A percentile compares a stretch with the other conserved stretches of the same genome.
Conservation (phyloP, 345 rosid species). For the Trapa bicornis region DNA sequence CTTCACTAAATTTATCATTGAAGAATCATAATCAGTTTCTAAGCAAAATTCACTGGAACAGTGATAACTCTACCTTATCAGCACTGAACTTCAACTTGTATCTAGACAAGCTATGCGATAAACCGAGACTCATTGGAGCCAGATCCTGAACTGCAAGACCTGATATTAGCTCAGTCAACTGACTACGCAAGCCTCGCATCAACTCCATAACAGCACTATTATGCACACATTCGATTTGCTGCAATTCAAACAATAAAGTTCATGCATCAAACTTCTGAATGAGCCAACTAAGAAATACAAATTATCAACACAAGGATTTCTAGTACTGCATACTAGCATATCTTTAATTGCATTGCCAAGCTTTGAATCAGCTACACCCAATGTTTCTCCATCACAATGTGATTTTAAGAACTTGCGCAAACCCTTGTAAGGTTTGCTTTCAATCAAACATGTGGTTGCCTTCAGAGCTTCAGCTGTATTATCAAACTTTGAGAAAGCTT, state of each 20-base stretch:
- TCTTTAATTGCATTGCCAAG: slow-evolving; percentile 92
- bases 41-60: background rate
- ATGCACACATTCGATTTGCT: slow-evolving; percentile 94
- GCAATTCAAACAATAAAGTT: slow-evolving; percentile 9
- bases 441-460: slow-evolving; percentile 58
- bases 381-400: slow-evolving; percentile 53
- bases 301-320: background rate
- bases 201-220: slow-evolving; percentile 82
- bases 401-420: slow-evolving; percentile 63
- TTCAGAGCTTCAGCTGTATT: slow-evolving; percentile 80
- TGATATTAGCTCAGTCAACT: slow-evolving; percentile 70
- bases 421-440: slow-evolving; percentile 63
- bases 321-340: slow-evolving; percentile 40
- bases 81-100: slow-evolving; percentile 87
- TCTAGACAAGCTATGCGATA: slow-evolving; percentile 85
- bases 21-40: background rate
- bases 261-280: background rate
- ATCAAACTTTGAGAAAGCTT: slow-evolving; percentile 80
- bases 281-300: background rate
- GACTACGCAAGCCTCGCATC: slow-evolving; percentile 76
- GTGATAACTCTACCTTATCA: slow-evolving; percentile 50
- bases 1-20: background rate
- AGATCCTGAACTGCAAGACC: slow-evolving; percentile 70
- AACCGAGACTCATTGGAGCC: slow-evolving; percentile 93
- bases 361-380: slow-evolving; percentile 85